Evolutionary conservation across 202 grass and related monocot genomes (phyloP), one percentile per base, ranked within the genome.

Genomic region (Saccharum hybrid): DNA sequence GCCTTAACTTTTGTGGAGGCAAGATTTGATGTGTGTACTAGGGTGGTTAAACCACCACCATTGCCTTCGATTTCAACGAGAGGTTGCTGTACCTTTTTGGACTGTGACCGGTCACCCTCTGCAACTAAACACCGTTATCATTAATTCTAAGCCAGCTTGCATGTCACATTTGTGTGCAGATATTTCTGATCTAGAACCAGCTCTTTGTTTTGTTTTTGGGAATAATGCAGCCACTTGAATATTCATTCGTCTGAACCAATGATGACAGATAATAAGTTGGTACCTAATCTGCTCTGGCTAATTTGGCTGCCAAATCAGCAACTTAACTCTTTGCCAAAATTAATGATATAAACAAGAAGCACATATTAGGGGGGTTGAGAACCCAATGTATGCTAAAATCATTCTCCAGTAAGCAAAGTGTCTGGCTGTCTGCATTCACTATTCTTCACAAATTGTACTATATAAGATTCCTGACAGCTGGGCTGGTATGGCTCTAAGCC

Each of bases 71-170:
- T 86, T 86, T 90, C 84, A 86, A 86, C 75, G 74, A 70, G 63
- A 86, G 69, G 64, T 86, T 79, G 80, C 13, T 36, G 63, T 83
- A 75, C 79, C 79, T 57, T 42, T 30, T 69, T 10, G 68, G 88
- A 86, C 80, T 56, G 75, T 26, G 80, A 86, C 84, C 21, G 23
- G 26, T 63, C 88, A 90, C 84, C 88, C 52, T 90, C 84, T 83
- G 23, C 88, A 56, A 70, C 74, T 75, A 56, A 75, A 75, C 83
- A 75, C 65, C 48, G 83, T 86, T 52, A 74, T 63, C 68, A 83
- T 64, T 74, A 60, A 81, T 22, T 77, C 18, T 54, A 81, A 60
- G 63, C 74, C 51, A 83, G 80, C 68, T 79, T 86, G 68, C 31
- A 36, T 75, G 40, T 43, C 75, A 71, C 80, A 74, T 61, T 84